Evolutionary conservation across 2,329 filamentous ascomycete species (phyloP).

Genomic region (Neoascochyta sp.): DNA sequence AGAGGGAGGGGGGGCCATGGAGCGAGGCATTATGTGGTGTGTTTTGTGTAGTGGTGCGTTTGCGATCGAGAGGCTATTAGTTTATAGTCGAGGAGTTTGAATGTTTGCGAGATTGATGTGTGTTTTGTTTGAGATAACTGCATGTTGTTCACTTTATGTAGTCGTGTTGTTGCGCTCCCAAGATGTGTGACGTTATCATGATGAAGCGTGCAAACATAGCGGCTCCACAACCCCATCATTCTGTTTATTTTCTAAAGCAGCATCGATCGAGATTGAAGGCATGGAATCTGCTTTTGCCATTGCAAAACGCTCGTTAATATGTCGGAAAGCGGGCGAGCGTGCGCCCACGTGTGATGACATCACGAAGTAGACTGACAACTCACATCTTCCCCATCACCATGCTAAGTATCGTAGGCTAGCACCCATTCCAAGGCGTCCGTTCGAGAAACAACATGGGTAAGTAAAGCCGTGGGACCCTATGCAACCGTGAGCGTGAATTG

Average conservation of each 20-base stretch:
- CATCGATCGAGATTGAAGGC: neutral
- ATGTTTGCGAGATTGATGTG: neutral
- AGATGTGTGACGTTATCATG: conserved; percentile 10
- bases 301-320: neutral
- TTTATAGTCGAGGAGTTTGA: neutral
- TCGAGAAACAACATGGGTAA: too few relatives aligned
- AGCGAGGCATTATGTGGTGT: conserved; percentile 19
- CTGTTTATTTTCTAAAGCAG: too few relatives aligned
- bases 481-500: too few relatives aligned
- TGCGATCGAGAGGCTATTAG: too few relatives aligned
- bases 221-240: conserved; percentile 2
- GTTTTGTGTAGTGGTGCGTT: neutral
- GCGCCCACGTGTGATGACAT: conserved; percentile 8
- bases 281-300: neutral
- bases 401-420: too few relatives aligned
- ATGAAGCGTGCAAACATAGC: conserved; percentile 6
- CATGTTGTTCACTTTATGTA: conserved; percentile 1
- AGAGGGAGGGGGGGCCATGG: conserved; percentile 70
- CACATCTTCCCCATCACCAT: too few relatives aligned
- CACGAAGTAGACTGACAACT: too few relatives aligned
- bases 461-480: too few relatives aligned
- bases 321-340: neutral
- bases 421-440: too few relatives aligned
- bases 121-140: neutral
- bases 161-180: conserved; percentile 8